These are phyloP conservation scores for Exophiala lecanii-corni DNA, from an alignment of 2,329 filamentous ascomycete genomes.

Conservation along the genomic window DNA sequence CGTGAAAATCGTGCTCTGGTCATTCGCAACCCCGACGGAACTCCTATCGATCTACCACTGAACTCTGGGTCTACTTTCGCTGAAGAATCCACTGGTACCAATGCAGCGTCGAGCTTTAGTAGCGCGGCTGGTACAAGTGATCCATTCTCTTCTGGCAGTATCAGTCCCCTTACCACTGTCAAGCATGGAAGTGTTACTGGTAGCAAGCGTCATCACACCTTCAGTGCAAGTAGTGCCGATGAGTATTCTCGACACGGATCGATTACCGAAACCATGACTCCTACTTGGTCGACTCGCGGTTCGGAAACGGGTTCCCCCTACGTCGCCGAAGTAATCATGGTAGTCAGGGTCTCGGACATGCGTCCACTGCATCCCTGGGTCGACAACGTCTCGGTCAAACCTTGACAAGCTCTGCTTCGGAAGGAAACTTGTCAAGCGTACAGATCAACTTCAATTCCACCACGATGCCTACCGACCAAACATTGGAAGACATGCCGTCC, in stretches of 20 bases:
- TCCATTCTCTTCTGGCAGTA: neutral
- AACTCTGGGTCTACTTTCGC: neutral
- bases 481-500: no score
- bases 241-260: neutral
- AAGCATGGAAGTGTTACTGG: neutral
- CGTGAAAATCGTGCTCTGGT: slow-evolving; percentile 9
- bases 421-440: no score
- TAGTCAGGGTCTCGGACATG: no score
- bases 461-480: no score
- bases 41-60: neutral
- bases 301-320: neutral
- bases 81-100: neutral
- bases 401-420: no score
- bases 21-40: slow-evolving; percentile 8
- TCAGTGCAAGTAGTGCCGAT: neutral
- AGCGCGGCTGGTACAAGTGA: neutral
- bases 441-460: no score
- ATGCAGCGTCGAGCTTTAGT: neutral
- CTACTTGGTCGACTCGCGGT: slow-evolving; percentile 11
- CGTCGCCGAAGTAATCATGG: no score
- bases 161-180: neutral
- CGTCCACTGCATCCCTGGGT: no score
- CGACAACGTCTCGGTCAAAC: no score
- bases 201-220: neutral
- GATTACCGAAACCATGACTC: slow-evolving; percentile 1